Conservation (phyloP, 2,329 filamentous ascomycete genomes). For the Penicillium sp. region DNA sequence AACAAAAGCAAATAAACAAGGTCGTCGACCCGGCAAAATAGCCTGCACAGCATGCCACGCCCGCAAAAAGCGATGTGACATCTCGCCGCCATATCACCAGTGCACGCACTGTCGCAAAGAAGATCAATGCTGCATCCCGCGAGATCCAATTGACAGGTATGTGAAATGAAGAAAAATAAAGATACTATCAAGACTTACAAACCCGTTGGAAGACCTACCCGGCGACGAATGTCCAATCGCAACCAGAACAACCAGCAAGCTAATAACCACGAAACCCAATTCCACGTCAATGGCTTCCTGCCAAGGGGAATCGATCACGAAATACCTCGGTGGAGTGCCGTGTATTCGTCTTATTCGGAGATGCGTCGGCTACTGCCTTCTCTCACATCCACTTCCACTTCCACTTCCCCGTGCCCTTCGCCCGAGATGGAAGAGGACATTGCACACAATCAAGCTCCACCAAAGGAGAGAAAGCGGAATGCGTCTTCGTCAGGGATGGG, state of each 20-base stretch:
- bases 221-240: not conserved
- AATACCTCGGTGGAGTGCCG: constrained; percentile 6
- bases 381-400: not conserved
- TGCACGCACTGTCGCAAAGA: constrained; percentile 9
- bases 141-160: constrained; percentile 8
- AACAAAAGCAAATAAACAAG: constrained; percentile 2
- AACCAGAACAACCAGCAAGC: not conserved
- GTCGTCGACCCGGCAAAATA: constrained; percentile 7
- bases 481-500: not conserved
- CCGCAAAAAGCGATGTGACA: constrained; percentile 10
- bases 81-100: constrained; percentile 2
- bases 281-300: not conserved
- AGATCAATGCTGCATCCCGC: not conserved
- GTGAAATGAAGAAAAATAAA: not conserved
- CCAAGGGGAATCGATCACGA: not conserved
- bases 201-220: not conserved
- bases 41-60: constrained; percentile 8
- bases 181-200: not conserved
- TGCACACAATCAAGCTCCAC: not conserved
- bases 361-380: not conserved
- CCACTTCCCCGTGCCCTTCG: not conserved
- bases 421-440: not conserved
- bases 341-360: constrained; percentile 5
- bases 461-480: not conserved
- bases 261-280: not conserved